Base-by-base conservation (phyloP, 768 basidiomycete species). In the Melanogaster broomeanus region DNA sequence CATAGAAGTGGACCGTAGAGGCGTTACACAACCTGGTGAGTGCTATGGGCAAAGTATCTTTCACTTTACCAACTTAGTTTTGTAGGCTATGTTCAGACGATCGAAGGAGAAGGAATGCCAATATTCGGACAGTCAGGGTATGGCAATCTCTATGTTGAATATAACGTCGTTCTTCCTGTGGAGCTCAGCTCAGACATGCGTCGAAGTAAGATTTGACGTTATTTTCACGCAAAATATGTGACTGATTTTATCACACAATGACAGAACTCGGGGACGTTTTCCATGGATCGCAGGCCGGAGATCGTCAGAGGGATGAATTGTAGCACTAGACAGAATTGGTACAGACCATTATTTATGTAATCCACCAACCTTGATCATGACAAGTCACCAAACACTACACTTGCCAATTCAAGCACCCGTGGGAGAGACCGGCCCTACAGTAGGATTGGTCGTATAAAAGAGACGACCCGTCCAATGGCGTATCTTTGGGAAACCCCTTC, bases 121-220 rank as follows among this genome's bases (percentile, higher is more conserved):
- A 65, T 84, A 33, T 86, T 80, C 62, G 81, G 82, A 50, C 70
- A 75, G 52, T 71, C 74, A 10, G 64, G 71, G 19, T 76, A 83
- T 55, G 97, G 97, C 15, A 87, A 96, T 66, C 74, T 99, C 42
- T 98, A 83, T 61, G 79, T 99, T 47, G 95, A 98, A 69, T 99
- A 96, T 72, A 91, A 82, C 50, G 91, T 99, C 43, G 86, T 98
- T 16, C 71, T 99, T 48, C 97, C 97, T 3, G 71, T 80, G 43
- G 79, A 86, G 48, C 70, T 99, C 30, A 77, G 85, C 42, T 62
- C 81, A 43, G 80, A 86, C 43, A 82, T 81, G 53, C 83, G 83
- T 60, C 79, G 75, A 66, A 90, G 96, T 98, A 66, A 78, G 93
- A 79, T 18, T 16, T 28, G 22, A 38, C 41, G 35, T 9, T 45